Base-by-base conservation (phyloP, 495 filamentous ascomycete species). In the Hypoxylon fuscum region DNA sequence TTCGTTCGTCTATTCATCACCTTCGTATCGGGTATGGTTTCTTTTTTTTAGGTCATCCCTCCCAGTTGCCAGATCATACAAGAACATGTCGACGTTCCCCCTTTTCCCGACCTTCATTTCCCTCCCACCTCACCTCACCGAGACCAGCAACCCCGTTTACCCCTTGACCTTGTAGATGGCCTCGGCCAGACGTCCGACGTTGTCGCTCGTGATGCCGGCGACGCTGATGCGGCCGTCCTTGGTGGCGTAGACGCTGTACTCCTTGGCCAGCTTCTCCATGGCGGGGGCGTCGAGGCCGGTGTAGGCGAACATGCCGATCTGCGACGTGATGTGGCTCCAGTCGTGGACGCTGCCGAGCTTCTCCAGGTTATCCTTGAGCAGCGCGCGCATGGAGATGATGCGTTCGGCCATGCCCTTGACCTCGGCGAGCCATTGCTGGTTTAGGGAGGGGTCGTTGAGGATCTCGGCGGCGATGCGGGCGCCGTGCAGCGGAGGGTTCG, bases 271-370 rank as follows among this genome's bases (percentile, higher is more conserved):
- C 72, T 78, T 80, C 20, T 94, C 90, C 90, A 98, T 96, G 81
- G 97, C 89, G 79, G 95, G 89, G 61, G 93, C 87, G 66, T 85
- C 93, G 72, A 98, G 79, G 45, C 95, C 95, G 27, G 95, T 98
- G 82, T 95, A 98, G 67, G 94, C 94, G 72, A 98, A 98, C 95
- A 98, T 98, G 79, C 95, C 95, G 65, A 98, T 98, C 84, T 93
- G 94, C 75, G 83, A 92, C 51, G 95, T 98, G 79, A 98, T 98
- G 82, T 98, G 95, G 77, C 87, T 89, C 95, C 95, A 98, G 79
- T 97, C 90, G 77, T 95, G 93, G 83, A 92, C 91, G 81, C 89
- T 93, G 66, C 94, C 95, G 55, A 96, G 86, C 75, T 90, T 88
- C 86, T 97, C 91, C 37, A 98, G 87, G 80, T 96, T 95, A 70